A percentile compares a stretch with the other conserved stretches of the same genome.
These are phyloP conservation scores for Streptanthus diversifolius DNA, from an alignment of 345 rosid species.

Conservation along the genomic window DNA sequence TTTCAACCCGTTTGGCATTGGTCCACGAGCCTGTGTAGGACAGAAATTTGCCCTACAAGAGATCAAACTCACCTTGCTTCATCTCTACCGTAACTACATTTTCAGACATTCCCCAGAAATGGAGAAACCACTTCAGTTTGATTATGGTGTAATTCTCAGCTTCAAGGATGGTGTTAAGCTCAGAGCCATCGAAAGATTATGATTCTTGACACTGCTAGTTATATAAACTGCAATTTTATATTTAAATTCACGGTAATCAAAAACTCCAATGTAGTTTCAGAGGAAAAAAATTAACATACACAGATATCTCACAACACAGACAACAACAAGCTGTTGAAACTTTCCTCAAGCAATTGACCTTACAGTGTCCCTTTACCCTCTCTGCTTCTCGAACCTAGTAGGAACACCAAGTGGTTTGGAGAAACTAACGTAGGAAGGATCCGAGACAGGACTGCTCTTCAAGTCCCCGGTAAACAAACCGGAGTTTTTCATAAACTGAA, in stretches of 20 bases:
- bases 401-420: slow-evolving; percentile 51
- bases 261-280: slow-evolving; percentile 30
- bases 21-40: slow-evolving; percentile 91
- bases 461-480: slow-evolving; percentile 45
- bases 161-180: slow-evolving; percentile 86
- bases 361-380: slow-evolving; percentile 28
- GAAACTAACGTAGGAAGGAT: slow-evolving; percentile 42
- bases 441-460: slow-evolving; percentile 40
- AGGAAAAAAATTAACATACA: slow-evolving; percentile 24
- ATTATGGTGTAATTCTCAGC: slow-evolving; percentile 74
- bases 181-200: slow-evolving; percentile 49
- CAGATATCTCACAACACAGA: slow-evolving; percentile 31
- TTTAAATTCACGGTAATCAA: slow-evolving; percentile 12
- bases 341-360: slow-evolving; percentile 19
- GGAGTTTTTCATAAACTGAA: slow-evolving; percentile 62
- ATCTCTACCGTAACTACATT: slow-evolving; percentile 55
- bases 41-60: slow-evolving; percentile 78
- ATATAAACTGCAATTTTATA: background rate
- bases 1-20: slow-evolving; percentile 83
- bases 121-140: slow-evolving; percentile 79
- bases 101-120: slow-evolving; percentile 74
- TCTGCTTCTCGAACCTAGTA: slow-evolving; percentile 38
- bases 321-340: slow-evolving; percentile 66
- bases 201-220: slow-evolving; percentile 25
- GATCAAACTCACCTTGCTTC: slow-evolving; percentile 67